These are phyloP conservation scores for Candida pseudofarinosa DNA, from an alignment of 805 yeast species.

Conservation along the genomic window DNA sequence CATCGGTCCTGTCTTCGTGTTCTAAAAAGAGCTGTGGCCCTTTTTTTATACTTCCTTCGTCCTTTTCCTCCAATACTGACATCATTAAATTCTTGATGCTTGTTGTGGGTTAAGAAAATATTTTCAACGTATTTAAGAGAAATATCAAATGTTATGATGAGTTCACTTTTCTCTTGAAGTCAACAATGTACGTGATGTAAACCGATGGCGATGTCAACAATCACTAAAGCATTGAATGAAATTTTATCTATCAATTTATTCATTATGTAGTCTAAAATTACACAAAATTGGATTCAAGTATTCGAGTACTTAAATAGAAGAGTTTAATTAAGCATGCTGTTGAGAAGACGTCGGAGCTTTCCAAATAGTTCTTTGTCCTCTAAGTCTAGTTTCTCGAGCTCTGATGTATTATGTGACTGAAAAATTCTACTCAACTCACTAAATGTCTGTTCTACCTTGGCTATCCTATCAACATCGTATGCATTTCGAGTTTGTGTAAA, in stretches of 20 bases:
- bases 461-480: conserved; percentile 28
- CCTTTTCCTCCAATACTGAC: conserved; percentile 6
- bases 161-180: background rate
- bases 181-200: background rate
- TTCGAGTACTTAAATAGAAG: background rate
- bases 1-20: conserved; percentile 57
- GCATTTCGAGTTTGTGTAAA: conserved; percentile 29
- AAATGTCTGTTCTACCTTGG: conserved; percentile 23
- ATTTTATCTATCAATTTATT: conserved; percentile 1
- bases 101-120: background rate
- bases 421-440: conserved; percentile 22
- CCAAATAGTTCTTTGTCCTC: conserved; percentile 13
- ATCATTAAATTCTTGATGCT: background rate
- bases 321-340: conserved; percentile 5
- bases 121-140: background rate
- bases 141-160: background rate
- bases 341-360: conserved; percentile 14
- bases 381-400: background rate
- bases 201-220: background rate
- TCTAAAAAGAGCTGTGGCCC: conserved; percentile 28
- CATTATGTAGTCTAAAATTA: conserved; percentile 1
- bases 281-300: conserved; percentile 1
- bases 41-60: background rate
- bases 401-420: background rate
- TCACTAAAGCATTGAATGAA: background rate